Evolutionary conservation across 2,329 filamentous ascomycete genomes (phyloP).

Genomic region (Aphanoascus verrucosus): DNA sequence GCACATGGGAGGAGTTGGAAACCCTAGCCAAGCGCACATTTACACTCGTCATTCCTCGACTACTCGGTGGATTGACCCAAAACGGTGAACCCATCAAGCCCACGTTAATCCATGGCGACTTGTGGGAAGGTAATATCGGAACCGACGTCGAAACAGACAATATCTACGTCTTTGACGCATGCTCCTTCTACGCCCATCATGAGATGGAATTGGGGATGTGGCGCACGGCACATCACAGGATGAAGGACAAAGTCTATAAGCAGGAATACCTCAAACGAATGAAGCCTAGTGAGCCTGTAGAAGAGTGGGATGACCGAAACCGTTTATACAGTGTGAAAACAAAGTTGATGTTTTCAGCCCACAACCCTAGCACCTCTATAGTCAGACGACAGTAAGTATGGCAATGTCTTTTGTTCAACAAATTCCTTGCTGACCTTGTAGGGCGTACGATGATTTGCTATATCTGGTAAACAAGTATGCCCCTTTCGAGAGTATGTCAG

Average conservation of each 20-base stretch:
- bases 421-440: no score
- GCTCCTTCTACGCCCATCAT: conserved; percentile 30
- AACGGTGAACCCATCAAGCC: conserved; percentile 22
- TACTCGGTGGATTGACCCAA: conserved; percentile 19
- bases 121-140: conserved; percentile 32
- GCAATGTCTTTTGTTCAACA: no score
- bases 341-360: conserved; percentile 15
- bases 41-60: conserved; percentile 25
- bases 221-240: conserved; percentile 18
- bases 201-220: conserved; percentile 29
- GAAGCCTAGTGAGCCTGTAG: conserved; percentile 21
- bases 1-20: conserved; percentile 24
- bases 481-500: no score
- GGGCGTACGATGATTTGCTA: neutral
- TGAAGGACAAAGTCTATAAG: conserved; percentile 13
- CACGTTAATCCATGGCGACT: conserved; percentile 31
- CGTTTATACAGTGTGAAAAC: conserved; percentile 22
- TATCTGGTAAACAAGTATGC: neutral
- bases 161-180: conserved; percentile 28
- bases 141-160: conserved; percentile 23
- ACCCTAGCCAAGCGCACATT: conserved; percentile 16
- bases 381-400: neutral
- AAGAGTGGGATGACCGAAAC: conserved; percentile 26
- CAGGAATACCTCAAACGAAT: conserved; percentile 15
- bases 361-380: neutral